phyloP scores from a whole-genome alignment of 345 rosid genomes.

The Rhizophora apiculata region DNA sequence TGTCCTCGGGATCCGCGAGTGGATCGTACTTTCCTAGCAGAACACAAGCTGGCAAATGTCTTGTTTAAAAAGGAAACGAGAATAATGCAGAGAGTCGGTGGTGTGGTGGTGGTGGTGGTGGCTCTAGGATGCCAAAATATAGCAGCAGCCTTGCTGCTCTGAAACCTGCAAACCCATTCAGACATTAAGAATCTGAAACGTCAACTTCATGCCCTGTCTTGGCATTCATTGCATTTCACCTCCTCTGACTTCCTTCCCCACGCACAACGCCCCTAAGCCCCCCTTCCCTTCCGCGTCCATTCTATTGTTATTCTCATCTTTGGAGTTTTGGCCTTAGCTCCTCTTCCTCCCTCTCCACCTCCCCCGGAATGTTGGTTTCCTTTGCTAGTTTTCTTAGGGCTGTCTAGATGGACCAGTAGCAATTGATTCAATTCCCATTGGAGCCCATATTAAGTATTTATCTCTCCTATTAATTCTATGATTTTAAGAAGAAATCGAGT shows the following conservation, averaged over 20 bases:
- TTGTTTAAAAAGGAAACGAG: not conserved
- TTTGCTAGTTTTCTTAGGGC: not conserved
- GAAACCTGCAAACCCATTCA: constrained; percentile 17
- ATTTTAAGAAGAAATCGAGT: no score
- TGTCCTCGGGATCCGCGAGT: constrained; percentile 31
- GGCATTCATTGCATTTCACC: constrained; percentile 36
- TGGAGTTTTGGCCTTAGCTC: not conserved
- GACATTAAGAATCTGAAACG: constrained; percentile 71
- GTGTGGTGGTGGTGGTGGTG: not conserved
- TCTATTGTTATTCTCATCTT: not conserved
- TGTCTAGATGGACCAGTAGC: not conserved
- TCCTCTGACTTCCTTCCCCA: constrained; percentile 14
- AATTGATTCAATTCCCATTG: not conserved
- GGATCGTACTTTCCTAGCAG: constrained; percentile 17
- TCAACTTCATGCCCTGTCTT: constrained; percentile 44
- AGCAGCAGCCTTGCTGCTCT: not conserved
- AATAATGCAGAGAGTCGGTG: no score
- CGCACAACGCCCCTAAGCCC: not conserved
- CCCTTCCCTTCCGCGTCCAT: constrained; percentile 9
- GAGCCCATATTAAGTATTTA: not conserved
- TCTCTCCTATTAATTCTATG: no score
- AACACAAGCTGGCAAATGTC: constrained; percentile 33
- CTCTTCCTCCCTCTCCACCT: not conserved
- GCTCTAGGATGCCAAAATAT: not conserved
- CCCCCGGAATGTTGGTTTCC: not conserved